Evolutionary conservation across 2,329 filamentous ascomycete species (phyloP).

Genomic region (Thielaviopsis populi): DNA sequence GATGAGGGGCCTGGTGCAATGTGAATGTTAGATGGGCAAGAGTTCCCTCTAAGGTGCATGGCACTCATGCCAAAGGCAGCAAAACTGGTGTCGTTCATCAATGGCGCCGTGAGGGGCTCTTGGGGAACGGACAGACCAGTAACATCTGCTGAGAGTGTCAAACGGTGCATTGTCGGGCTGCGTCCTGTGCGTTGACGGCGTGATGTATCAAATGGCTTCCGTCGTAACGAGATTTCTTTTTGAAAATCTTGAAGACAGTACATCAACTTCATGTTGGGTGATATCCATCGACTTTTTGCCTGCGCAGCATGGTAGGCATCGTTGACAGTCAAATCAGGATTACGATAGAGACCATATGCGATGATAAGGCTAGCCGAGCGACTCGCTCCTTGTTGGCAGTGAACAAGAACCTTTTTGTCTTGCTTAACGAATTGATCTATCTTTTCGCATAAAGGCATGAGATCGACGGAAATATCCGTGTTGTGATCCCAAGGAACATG

Average conservation of each 20-base stretch:
- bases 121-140: slow-evolving; percentile 34
- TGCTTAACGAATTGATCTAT: slow-evolving; percentile 59
- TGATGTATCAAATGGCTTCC: slow-evolving; percentile 30
- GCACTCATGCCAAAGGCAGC: slow-evolving; percentile 18
- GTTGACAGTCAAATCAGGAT: slow-evolving; percentile 61
- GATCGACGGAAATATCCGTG: slow-evolving; percentile 65
- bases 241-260: slow-evolving; percentile 77
- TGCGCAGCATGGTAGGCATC: slow-evolving; percentile 73
- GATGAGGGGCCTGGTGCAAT: slow-evolving; percentile 51
- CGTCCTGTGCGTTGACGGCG: slow-evolving; percentile 36
- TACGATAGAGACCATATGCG: slow-evolving; percentile 68
- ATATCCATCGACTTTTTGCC: slow-evolving; percentile 71
- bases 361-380: slow-evolving; percentile 76
- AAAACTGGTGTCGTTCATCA: slow-evolving; percentile 34
- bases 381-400: slow-evolving; percentile 77
- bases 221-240: slow-evolving; percentile 43
- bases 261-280: slow-evolving; percentile 82
- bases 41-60: slow-evolving; percentile 36
- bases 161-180: slow-evolving; percentile 44
- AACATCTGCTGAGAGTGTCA: slow-evolving; percentile 44
- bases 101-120: slow-evolving; percentile 45
- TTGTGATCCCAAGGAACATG: slow-evolving; percentile 84
- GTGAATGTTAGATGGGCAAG: slow-evolving; percentile 34
- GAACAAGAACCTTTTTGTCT: slow-evolving; percentile 65
- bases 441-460: slow-evolving; percentile 58